Percentiles rank a stretch among this genome's conserved stretches.
phyloP scores from a whole-genome alignment of 345 rosid genomes.

The Litchi chinensis region DNA sequence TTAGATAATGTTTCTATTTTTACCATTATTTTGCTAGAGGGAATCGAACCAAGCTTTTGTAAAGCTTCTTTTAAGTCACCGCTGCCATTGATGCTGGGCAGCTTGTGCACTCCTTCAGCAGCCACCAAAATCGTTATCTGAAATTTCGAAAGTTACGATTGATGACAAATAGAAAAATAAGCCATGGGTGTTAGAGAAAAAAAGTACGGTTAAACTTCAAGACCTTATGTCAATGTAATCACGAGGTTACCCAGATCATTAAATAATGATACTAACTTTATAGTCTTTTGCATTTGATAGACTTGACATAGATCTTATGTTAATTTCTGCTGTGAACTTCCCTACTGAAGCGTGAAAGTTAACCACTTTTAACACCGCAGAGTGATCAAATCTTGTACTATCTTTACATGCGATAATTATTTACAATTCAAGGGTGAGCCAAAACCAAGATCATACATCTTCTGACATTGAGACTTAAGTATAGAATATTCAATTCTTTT shows the following conservation, averaged over 20 bases:
- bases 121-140: conserved; percentile 93
- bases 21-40: conserved; percentile 72
- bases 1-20: conserved; percentile 12
- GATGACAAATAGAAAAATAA: background rate
- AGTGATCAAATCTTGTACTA: background rate
- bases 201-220: background rate
- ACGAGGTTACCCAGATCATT: background rate
- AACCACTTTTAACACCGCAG: background rate
- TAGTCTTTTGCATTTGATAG: background rate
- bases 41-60: conserved; percentile 76
- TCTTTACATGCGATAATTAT: background rate
- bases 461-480: background rate
- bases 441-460: background rate
- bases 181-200: background rate
- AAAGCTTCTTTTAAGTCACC: conserved; percentile 81
- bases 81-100: conserved; percentile 69
- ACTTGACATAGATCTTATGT: background rate
- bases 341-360: background rate
- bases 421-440: background rate
- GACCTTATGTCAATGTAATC: background rate
- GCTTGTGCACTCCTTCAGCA: conserved; percentile 81
- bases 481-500: too few species aligned
- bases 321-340: background rate
- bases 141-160: conserved; percentile 12
- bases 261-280: background rate